Conservation (phyloP, 2,329 filamentous ascomycete genomes). For the Ambrosiella xylebori region DNA sequence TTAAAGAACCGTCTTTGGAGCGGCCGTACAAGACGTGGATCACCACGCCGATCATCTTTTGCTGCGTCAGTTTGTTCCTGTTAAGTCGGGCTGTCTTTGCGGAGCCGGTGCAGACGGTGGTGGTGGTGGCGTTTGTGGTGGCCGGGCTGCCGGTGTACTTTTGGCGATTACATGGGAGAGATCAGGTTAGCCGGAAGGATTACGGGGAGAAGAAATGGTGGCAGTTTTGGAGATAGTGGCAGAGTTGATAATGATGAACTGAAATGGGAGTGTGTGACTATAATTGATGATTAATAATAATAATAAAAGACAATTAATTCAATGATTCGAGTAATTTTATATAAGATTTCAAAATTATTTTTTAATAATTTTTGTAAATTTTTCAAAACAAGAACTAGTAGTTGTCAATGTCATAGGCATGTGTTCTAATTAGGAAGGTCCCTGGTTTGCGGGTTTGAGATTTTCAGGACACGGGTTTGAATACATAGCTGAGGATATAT, state of each 20-base stretch:
- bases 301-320: too few relatives aligned
- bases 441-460: too few relatives aligned
- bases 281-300: too few relatives aligned
- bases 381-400: too few relatives aligned
- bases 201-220: constrained; percentile 27
- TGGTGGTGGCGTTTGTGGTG: constrained; percentile 71
- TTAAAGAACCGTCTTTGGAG: constrained; percentile 73
- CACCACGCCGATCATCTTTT: constrained; percentile 91
- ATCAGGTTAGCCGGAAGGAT: constrained; percentile 29
- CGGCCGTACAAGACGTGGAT: constrained; percentile 94
- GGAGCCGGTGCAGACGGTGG: constrained; percentile 73
- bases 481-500: too few relatives aligned
- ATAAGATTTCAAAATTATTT: too few relatives aligned
- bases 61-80: constrained; percentile 88
- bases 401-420: too few relatives aligned
- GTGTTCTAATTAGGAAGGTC: too few relatives aligned
- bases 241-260: not conserved
- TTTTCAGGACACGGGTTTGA: too few relatives aligned
- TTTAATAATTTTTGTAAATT: too few relatives aligned
- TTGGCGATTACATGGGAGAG: constrained; percentile 58
- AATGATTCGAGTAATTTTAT: too few relatives aligned
- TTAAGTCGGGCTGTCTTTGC: constrained; percentile 79
- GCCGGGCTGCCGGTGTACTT: constrained; percentile 78
- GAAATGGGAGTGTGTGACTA: not conserved
- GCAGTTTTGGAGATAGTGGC: constrained; percentile 38